A percentile compares a stretch with the other conserved stretches of the same genome.
Evolutionary conservation across 192 early-diverging fungal species (phyloP).

Genomic region (Diversispora epigaea): DNA sequence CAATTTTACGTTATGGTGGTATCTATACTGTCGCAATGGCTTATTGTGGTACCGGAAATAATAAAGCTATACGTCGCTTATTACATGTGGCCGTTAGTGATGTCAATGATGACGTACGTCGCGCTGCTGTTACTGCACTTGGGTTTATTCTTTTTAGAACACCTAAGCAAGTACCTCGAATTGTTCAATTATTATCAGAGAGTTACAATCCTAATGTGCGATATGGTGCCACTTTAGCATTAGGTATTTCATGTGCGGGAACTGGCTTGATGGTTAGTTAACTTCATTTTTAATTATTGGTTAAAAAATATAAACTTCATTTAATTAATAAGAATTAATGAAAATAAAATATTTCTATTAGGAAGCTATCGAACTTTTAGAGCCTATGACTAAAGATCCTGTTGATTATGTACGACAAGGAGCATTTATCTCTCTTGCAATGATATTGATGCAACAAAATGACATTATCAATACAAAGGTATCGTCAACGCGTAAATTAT

Average conservation of each 20-base stretch:
- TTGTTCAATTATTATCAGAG: constrained; percentile 96
- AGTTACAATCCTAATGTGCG: constrained; percentile 99
- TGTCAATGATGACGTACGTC: constrained; percentile 98
- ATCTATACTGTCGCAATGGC: constrained; percentile 98
- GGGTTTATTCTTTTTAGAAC: constrained; percentile 92
- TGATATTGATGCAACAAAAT: constrained; percentile 96
- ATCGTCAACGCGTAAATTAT: constrained; percentile 81
- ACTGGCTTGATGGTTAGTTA: constrained; percentile 71
- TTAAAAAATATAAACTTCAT: no score
- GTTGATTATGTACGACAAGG: constrained; percentile 98
- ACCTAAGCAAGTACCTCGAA: constrained; percentile 95
- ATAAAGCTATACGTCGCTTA: constrained; percentile 90
- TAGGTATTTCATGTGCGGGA: constrained; percentile 97
- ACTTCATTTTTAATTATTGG: neutral
- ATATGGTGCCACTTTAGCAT: constrained; percentile 91
- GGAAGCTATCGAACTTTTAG: constrained; percentile 90
- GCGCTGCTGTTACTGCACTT: constrained; percentile 95
- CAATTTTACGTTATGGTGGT: constrained; percentile 92
- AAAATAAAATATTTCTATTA: constrained; percentile 18
- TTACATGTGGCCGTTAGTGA: constrained; percentile 98
- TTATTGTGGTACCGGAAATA: constrained; percentile 96
- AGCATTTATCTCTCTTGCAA: constrained; percentile 90
- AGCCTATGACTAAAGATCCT: constrained; percentile 96
- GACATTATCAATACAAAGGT: constrained; percentile 80
- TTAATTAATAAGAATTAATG: no score